Evolutionary conservation across 306 rosid genomes (phyloP).

Genomic region (Pyrus communis): DNA sequence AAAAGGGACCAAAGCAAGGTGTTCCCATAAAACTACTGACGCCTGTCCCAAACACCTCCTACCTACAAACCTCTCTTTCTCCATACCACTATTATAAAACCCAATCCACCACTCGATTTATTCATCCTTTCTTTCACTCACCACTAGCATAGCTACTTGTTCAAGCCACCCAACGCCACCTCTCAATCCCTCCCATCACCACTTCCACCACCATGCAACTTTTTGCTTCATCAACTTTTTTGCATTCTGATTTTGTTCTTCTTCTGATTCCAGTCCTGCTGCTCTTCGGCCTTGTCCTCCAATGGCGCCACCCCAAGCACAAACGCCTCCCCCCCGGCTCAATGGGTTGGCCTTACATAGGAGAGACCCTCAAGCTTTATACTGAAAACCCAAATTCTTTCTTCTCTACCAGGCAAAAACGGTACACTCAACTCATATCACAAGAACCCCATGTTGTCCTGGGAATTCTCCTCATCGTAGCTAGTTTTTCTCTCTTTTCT

Average conservation of each 20-base stretch:
- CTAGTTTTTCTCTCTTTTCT: background rate
- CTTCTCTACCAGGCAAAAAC: conserved; percentile 55
- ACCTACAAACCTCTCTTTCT: background rate
- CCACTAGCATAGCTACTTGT: background rate
- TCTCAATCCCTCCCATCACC: background rate
- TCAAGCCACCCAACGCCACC: conserved; percentile 1
- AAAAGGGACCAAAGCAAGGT: conserved; percentile 5
- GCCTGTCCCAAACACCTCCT: conserved; percentile 29
- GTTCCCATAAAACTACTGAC: conserved; percentile 27
- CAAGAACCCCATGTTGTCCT: background rate
- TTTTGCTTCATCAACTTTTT: background rate
- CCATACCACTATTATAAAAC: conserved; percentile 28
- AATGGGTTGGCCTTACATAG: conserved; percentile 84
- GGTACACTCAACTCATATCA: conserved; percentile 23
- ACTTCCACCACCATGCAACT: background rate
- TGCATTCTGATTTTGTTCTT: background rate
- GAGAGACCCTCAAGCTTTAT: conserved; percentile 77
- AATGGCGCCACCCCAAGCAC: conserved; percentile 32
- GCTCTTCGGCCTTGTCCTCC: conserved; percentile 29
- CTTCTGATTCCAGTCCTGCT: conserved; percentile 13
- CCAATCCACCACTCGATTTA: conserved; percentile 1
- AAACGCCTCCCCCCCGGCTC: conserved; percentile 79
- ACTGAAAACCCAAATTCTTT: conserved; percentile 69
- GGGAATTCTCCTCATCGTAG: background rate
- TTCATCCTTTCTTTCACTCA: conserved; percentile 1